phyloP scores from a whole-genome alignment of 371 early-diverging fungal genomes.

The Mortierella sp. region DNA sequence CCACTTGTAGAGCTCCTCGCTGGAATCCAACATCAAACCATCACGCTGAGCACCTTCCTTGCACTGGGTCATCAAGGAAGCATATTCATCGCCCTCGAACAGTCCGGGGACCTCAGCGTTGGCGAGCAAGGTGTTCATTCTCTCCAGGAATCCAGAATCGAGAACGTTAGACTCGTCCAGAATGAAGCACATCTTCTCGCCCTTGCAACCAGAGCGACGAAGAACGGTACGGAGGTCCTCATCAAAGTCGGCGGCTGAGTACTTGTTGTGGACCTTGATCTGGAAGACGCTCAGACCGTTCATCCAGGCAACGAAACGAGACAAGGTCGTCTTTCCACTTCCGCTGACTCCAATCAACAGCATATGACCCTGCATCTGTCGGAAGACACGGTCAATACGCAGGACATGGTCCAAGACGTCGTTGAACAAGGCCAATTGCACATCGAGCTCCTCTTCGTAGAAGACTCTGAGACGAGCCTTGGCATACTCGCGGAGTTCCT shows the following conservation, averaged over 20 bases:
- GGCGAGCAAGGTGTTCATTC: conserved; percentile 99
- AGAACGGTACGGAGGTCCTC: conserved; percentile 95
- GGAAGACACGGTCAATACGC: conserved; percentile 98
- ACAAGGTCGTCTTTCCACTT: conserved; percentile 95
- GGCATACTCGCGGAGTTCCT: conserved; percentile 93
- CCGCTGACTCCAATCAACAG: conserved; percentile 98
- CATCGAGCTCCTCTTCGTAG: conserved; percentile 99
- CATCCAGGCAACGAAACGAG: conserved; percentile 99
- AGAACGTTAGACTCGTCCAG: conserved; percentile 98
- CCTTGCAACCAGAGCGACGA: conserved; percentile 95
- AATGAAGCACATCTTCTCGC: conserved; percentile 98
- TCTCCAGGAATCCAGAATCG: conserved; percentile 97
- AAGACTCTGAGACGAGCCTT: conserved; percentile 97
- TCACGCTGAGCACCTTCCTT: conserved; percentile 96
- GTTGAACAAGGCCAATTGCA: conserved; percentile 95
- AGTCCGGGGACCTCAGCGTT: conserved; percentile 99
- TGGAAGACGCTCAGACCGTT: conserved; percentile 97
- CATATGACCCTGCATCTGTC: conserved; percentile 98
- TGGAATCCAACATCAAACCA: conserved; percentile 94
- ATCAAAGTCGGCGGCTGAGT: conserved; percentile 97
- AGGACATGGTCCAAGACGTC: conserved; percentile 98
- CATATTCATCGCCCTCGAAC: conserved; percentile 98
- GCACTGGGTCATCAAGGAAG: conserved; percentile 95
- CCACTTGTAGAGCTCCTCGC: conserved; percentile 98
- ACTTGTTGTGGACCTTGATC: conserved; percentile 97